These are phyloP conservation scores for Plantago elongata DNA, from an alignment of 257 asterid species.

Conservation along the genomic window DNA sequence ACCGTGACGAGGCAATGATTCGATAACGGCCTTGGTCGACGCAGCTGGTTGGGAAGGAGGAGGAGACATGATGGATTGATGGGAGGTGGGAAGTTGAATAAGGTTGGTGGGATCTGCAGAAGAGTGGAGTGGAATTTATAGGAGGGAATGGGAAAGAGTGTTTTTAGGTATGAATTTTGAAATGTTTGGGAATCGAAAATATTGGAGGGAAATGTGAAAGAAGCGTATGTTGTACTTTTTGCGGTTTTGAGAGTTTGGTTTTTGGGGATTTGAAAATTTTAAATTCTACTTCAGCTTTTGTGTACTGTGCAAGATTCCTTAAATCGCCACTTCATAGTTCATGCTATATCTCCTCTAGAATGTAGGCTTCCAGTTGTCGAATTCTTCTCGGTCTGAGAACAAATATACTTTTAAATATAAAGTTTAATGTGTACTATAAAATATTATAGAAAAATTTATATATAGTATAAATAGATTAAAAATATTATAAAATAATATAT, in stretches of 20 bases:
- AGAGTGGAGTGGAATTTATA: neutral
- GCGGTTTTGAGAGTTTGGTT: neutral
- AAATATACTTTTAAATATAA: no score
- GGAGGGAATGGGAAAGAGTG: no score
- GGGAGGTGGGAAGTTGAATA: neutral
- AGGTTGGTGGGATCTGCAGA: neutral
- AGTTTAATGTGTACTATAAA: no score
- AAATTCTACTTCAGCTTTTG: no score
- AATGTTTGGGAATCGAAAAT: slow-evolving; percentile 1
- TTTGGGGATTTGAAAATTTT: neutral
- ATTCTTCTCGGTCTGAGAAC: no score
- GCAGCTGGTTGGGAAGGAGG: neutral
- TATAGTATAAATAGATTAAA: no score
- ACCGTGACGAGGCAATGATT: slow-evolving; percentile 1
- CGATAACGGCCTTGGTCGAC: neutral
- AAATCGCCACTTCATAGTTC: no score
- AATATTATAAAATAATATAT: no score
- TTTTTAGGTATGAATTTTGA: neutral
- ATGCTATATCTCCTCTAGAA: no score
- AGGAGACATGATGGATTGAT: slow-evolving; percentile 20
- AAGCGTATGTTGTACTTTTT: neutral
- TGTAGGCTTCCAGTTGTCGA: no score
- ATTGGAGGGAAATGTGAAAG: neutral
- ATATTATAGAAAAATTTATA: no score
- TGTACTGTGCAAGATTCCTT: no score